These are phyloP conservation scores for Chytriomyces confervae DNA, from an alignment of 192 early-diverging fungal genomes.

Conservation along the genomic window DNA sequence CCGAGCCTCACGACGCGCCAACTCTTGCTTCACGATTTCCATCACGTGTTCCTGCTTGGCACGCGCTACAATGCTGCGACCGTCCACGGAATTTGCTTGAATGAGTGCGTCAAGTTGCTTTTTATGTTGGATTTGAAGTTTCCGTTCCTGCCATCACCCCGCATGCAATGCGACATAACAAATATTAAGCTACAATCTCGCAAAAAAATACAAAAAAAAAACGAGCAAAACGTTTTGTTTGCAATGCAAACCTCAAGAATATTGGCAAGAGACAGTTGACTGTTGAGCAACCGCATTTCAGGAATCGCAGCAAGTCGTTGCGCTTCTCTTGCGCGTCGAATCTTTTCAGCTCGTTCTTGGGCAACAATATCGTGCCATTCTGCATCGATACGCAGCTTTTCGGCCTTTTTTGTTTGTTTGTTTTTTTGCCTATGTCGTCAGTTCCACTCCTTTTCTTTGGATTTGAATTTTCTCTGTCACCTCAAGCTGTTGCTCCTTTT, in stretches of 20 bases:
- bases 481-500: slow-evolving; percentile 4
- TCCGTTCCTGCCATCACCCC: slow-evolving; percentile 14
- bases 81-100: slow-evolving; percentile 7
- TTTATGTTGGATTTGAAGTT: slow-evolving; percentile 27
- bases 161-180: neutral
- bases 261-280: slow-evolving; percentile 18
- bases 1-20: slow-evolving; percentile 13
- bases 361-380: slow-evolving; percentile 26
- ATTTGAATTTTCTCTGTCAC: neutral
- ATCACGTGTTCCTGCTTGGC: slow-evolving; percentile 11
- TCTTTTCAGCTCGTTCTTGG: slow-evolving; percentile 4
- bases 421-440: neutral
- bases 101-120: neutral
- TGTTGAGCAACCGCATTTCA: slow-evolving; percentile 13
- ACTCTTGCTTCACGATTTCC: slow-evolving; percentile 19
- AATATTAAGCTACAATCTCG: neutral
- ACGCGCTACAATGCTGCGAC: neutral
- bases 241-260: slow-evolving; percentile 15
- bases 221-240: neutral
- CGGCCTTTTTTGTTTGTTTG: neutral
- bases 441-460: neutral
- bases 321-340: neutral
- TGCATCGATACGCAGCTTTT: slow-evolving; percentile 11
- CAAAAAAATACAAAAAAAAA: neutral
- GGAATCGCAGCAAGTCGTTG: neutral